Conservation (phyloP, 345 rosid species). For the Aurinia saxatilis region DNA sequence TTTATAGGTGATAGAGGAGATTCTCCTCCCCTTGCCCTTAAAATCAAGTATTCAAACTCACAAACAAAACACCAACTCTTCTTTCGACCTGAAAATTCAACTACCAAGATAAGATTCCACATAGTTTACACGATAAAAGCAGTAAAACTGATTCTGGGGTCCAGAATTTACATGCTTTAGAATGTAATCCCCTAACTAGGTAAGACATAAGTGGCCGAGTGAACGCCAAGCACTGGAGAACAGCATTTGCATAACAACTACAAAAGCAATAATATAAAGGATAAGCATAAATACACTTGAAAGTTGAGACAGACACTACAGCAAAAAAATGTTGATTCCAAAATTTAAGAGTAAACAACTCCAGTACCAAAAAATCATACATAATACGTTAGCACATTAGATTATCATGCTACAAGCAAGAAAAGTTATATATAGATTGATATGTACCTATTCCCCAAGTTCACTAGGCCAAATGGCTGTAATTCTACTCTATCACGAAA, state of each 20-base stretch:
- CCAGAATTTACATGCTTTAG: slow-evolving; percentile 47
- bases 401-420: background rate
- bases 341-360: background rate
- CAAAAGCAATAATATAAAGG: slow-evolving; percentile 25
- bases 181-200: slow-evolving; percentile 55
- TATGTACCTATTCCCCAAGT: slow-evolving; percentile 62
- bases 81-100: slow-evolving; percentile 41
- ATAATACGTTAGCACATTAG: background rate
- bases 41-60: slow-evolving; percentile 49
- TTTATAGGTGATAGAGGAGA: slow-evolving; percentile 56
- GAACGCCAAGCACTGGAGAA: slow-evolving; percentile 66
- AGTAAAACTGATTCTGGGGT: background rate
- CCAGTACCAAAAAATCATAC: background rate
- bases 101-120: slow-evolving; percentile 18
- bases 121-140: background rate
- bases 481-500: slow-evolving; percentile 46
- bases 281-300: background rate
- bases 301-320: background rate
- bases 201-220: slow-evolving; percentile 66
- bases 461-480: slow-evolving; percentile 65
- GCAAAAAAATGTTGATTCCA: background rate
- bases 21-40: slow-evolving; percentile 48
- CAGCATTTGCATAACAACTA: slow-evolving; percentile 86
- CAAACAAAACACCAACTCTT: slow-evolving; percentile 70
- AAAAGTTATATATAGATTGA: background rate